Conservation (phyloP, 2,329 filamentous ascomycete genomes). For the Thermothelomyces thermophilus region DNA sequence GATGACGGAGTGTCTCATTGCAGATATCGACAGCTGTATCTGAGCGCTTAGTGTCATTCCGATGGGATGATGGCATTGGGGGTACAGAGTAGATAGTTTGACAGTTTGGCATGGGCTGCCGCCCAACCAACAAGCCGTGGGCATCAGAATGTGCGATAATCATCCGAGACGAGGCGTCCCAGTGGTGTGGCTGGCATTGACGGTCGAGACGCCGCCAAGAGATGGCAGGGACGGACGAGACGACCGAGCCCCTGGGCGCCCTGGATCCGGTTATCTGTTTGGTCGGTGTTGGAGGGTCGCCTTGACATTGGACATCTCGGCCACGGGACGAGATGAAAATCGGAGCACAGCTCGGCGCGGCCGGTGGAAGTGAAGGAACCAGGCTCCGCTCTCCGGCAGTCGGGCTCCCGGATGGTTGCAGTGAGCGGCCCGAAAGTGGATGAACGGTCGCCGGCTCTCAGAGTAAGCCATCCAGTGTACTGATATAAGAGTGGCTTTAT, state of each 20-base stretch:
- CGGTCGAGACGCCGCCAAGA: slow-evolving; percentile 5
- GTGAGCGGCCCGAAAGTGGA: background rate
- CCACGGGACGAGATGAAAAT: slow-evolving; percentile 10
- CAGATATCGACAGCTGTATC: background rate
- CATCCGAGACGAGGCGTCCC: background rate
- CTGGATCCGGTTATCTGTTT: background rate
- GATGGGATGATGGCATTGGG: background rate
- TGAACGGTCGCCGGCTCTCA: background rate
- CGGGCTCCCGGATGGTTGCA: slow-evolving; percentile 11
- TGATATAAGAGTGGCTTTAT: background rate
- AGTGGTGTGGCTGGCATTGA: background rate
- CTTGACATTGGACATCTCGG: slow-evolving; percentile 16
- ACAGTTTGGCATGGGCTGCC: background rate
- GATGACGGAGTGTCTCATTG: background rate
- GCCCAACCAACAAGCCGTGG: background rate
- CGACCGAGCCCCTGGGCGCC: background rate
- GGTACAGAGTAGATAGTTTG: background rate
- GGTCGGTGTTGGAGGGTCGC: background rate
- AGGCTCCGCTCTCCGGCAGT: slow-evolving; percentile 14
- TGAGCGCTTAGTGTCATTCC: background rate
- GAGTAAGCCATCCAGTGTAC: background rate
- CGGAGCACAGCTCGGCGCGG: slow-evolving; percentile 10
- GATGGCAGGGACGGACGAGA: background rate
- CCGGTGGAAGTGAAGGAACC: slow-evolving; percentile 13
- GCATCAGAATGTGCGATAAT: background rate